A percentile compares a stretch with the other conserved stretches of the same genome.
These are phyloP conservation scores for Marasmius tenuissimus DNA, from an alignment of 1,284 basidiomycete species.

Conservation along the genomic window DNA sequence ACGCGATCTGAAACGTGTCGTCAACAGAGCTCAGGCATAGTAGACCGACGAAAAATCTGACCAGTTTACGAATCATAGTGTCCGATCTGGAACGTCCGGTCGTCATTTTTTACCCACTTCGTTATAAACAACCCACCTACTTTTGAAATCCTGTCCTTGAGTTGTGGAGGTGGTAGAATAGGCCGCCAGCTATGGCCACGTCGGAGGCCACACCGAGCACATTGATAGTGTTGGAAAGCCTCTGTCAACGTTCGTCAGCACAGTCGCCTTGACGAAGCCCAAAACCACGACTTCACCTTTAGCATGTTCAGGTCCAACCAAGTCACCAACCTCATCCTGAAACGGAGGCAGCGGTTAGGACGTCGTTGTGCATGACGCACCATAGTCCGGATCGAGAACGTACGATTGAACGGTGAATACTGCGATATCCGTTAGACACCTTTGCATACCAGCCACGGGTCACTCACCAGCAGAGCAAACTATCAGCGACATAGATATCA, in stretches of 20 bases:
- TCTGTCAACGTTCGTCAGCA: slow-evolving; percentile 27
- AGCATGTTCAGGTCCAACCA: slow-evolving; percentile 44
- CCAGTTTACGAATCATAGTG: slow-evolving; percentile 55
- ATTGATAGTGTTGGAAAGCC: slow-evolving; percentile 56
- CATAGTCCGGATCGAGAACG: slow-evolving; percentile 16
- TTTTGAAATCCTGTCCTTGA: slow-evolving; percentile 55
- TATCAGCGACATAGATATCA: slow-evolving; percentile 13
- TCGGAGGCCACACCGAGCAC: slow-evolving; percentile 50
- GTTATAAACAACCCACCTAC: slow-evolving; percentile 25
- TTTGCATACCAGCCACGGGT: not conserved
- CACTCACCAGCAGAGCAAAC: slow-evolving; percentile 40
- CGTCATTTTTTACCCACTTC: slow-evolving; percentile 4
- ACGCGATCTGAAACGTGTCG: slow-evolving; percentile 39
- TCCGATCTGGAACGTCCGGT: slow-evolving; percentile 40
- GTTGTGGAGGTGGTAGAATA: slow-evolving; percentile 48
- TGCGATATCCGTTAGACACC: slow-evolving; percentile 16
- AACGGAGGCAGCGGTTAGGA: not conserved
- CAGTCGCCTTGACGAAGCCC: not conserved
- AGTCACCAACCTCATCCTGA: slow-evolving; percentile 40
- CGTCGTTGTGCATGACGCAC: no score
- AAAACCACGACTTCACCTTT: slow-evolving; percentile 33
- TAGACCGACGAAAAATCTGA: slow-evolving; percentile 20
- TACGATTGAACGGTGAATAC: slow-evolving; percentile 47
- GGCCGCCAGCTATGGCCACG: slow-evolving; percentile 47
- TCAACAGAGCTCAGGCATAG: no score